Percentiles rank a stretch among this genome's conserved stretches.
phyloP scores from a whole-genome alignment of 2,329 filamentous ascomycete genomes.

The Aspergillus pseudoviridinutans region DNA sequence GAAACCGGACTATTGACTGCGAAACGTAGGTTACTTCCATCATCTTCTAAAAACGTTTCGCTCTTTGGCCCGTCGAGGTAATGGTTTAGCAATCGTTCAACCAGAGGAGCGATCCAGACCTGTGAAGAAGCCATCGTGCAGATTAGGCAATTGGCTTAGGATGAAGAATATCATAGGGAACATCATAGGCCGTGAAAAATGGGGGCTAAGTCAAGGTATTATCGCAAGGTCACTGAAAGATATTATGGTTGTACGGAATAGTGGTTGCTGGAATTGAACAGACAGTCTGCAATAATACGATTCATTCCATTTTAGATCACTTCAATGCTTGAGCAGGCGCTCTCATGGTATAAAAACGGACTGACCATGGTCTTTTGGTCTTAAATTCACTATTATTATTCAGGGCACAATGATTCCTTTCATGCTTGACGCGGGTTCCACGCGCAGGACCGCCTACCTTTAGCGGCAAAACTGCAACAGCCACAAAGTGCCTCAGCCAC shows the following conservation, averaged over 20 bases:
- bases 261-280: neutral
- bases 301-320: neutral
- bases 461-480: constrained; percentile 8
- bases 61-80: constrained; percentile 13
- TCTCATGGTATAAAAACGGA: neutral
- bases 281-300: neutral
- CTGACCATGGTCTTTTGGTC: neutral
- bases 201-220: neutral
- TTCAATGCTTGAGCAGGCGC: neutral
- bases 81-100: constrained; percentile 20
- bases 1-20: constrained; percentile 2
- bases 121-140: constrained; percentile 20
- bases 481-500: constrained; percentile 19
- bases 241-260: neutral
- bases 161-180: neutral
- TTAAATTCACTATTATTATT: neutral
- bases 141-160: constrained; percentile 7
- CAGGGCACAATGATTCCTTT: neutral
- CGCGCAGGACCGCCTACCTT: constrained; percentile 18
- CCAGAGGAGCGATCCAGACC: constrained; percentile 23
- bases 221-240: neutral
- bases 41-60: constrained; percentile 24
- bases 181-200: constrained; percentile 1
- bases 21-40: constrained; percentile 35
- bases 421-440: constrained; percentile 1